Conservation (phyloP, 2,329 filamentous ascomycete species). For the Aspergillus piperis region DNA sequence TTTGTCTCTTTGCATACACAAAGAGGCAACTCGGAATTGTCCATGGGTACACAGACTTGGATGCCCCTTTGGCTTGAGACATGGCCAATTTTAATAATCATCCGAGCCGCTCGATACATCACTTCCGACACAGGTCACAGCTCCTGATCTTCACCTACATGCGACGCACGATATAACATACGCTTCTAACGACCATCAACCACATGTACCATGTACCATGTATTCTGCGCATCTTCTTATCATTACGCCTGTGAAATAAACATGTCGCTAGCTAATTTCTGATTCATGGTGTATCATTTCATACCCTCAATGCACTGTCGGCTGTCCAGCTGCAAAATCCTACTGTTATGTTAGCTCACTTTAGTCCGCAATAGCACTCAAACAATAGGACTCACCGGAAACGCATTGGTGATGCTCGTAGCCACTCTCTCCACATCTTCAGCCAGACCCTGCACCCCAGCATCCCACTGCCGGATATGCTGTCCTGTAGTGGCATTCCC, state of each 20-base stretch:
- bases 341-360: conserved; percentile 13
- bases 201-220: background rate
- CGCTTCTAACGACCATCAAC: background rate
- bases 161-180: background rate
- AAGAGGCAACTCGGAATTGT: background rate
- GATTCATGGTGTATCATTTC: background rate
- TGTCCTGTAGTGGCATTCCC: conserved; percentile 67
- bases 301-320: conserved; percentile 31
- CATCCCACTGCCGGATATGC: conserved; percentile 83
- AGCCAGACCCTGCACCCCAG: conserved; percentile 79
- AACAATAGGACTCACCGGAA: conserved; percentile 60
- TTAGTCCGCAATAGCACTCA: background rate
- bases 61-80: background rate
- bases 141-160: background rate
- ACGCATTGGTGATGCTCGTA: conserved; percentile 75
- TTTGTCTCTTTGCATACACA: background rate
- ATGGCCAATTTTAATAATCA: background rate
- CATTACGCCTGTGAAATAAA: background rate
- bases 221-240: background rate
- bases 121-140: background rate
- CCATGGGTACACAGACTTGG: background rate
- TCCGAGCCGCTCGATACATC: background rate
- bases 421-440: conserved; percentile 89
- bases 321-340: conserved; percentile 39
- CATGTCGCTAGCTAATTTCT: background rate